Evolutionary conservation across 805 yeast species (phyloP).

Genomic region (Cyberlindnera xylosilytica): DNA sequence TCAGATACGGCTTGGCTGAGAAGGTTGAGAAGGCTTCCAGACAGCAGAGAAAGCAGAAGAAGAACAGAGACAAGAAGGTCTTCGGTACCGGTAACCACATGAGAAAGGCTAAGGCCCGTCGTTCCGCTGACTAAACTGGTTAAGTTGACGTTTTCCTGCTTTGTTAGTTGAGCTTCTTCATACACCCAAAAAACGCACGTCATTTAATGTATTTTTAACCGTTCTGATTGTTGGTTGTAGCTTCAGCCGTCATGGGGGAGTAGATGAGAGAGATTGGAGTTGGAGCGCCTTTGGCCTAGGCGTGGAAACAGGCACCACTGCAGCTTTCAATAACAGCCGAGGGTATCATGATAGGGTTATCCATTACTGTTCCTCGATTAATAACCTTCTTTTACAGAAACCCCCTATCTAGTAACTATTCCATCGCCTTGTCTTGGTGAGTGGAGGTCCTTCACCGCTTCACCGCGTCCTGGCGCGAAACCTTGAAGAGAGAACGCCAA

Average conservation of each 20-base stretch:
- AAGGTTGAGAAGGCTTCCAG: constrained; percentile 97
- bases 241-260: too few relatives aligned
- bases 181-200: constrained; percentile 10
- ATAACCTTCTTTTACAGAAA: too few relatives aligned
- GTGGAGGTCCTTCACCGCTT: too few relatives aligned
- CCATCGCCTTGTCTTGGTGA: too few relatives aligned
- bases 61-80: constrained; percentile 99
- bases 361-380: too few relatives aligned
- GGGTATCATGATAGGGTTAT: too few relatives aligned
- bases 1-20: constrained; percentile 96
- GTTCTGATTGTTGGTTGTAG: neutral
- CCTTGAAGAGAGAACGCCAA: neutral
- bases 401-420: too few relatives aligned
- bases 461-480: too few relatives aligned
- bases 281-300: too few relatives aligned
- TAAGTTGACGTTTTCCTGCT: constrained; percentile 4
- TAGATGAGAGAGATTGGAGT: too few relatives aligned
- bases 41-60: constrained; percentile 99
- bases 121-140: constrained; percentile 70
- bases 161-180: constrained; percentile 7
- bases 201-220: constrained; percentile 11
- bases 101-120: constrained; percentile 90
- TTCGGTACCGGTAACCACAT: constrained; percentile 85
- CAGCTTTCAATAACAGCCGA: too few relatives aligned
- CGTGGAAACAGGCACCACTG: too few relatives aligned